phyloP scores from a whole-genome alignment of 2,329 filamentous ascomycete species.

The Paraphoma chrysanthemicola region DNA sequence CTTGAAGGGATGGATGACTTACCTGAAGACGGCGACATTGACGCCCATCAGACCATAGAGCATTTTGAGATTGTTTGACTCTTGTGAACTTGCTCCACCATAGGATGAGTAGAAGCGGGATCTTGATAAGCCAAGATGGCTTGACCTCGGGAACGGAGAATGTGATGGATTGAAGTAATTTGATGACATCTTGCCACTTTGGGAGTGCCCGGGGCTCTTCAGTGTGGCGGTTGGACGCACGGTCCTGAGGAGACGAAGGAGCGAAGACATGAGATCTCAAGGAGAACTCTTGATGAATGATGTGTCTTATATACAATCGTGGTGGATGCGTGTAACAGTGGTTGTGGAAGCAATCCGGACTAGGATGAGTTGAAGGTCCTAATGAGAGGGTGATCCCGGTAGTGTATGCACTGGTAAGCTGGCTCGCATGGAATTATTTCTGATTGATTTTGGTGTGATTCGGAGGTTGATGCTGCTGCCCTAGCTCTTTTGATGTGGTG shows the following conservation, averaged over 20 bases:
- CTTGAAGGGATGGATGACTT: background rate
- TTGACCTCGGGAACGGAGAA: conserved; percentile 2
- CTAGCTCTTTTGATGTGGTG: too few species aligned
- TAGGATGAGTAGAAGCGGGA: conserved; percentile 14
- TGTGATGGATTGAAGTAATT: conserved; percentile 28
- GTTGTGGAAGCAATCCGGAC: background rate
- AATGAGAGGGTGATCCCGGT: too few species aligned
- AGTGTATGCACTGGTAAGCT: too few species aligned
- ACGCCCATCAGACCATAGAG: conserved; percentile 48
- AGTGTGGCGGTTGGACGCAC: conserved; percentile 11
- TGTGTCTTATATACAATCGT: background rate
- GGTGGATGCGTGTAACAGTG: background rate
- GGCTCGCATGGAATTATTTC: too few species aligned
- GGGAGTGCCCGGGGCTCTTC: background rate
- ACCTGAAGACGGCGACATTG: conserved; percentile 49
- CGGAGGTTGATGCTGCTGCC: too few species aligned
- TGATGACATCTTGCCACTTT: conserved; percentile 6
- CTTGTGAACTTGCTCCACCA: conserved; percentile 1
- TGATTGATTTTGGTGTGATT: too few species aligned
- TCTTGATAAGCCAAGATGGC: conserved; percentile 7
- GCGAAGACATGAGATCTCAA: conserved; percentile 12
- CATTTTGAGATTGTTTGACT: conserved; percentile 22
- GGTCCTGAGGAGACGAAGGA: conserved; percentile 18
- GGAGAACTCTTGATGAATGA: background rate
- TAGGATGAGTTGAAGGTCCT: too few species aligned